Base-by-base conservation (phyloP, 2,329 filamentous ascomycete species). In the Fusarium irregulare region DNA sequence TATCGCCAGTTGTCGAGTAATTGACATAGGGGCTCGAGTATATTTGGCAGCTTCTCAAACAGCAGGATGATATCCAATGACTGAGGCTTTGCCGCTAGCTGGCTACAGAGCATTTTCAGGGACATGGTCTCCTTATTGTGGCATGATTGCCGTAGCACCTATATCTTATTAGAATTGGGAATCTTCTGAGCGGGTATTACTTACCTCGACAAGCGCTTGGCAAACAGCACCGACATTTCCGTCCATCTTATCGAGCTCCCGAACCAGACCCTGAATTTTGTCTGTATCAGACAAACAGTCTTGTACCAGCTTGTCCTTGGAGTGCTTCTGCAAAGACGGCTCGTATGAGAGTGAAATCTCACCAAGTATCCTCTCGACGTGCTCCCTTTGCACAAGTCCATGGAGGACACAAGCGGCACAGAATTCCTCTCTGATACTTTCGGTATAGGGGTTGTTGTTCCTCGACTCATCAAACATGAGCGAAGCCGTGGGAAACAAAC, bases 371-470 rank as follows among this genome's bases (percentile, higher is more conserved):
- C 88, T 87, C 76, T 95, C 90, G 18, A 97, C 92, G 51, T 91
- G 92, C 34, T 89, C 86, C 69, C 94, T 90, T 1, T 90, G 88
- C 25, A 98, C 90, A n/a, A 99, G 83, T 1, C 90, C 89, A 78
- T 98, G 94, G 41, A 98, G 85, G 57, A 93, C 93, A 77, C 96
- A 99, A 1, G 95, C 91, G 69, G 97, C 96, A 42, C 97, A 88
- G 71, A 98, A 98, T 66, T 98, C 87, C 62, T 89, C 86, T 18
- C 87, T 83, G 12, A 88, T 86, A 44, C 84, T 87, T 60, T 89
- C 87, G 0, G 87, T 88, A 60, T 88, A 86, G 0, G 84, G 84
- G 60, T 85, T 88, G 62, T 83, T 86, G 63, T 82, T 86, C 84
- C 81, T 92, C 23, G 83, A 84, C 56, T 87, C 85, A 60, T 87